These are phyloP conservation scores for Naegleria fowleri DNA, from an alignment of 208 protist species.

Conservation along the genomic window DNA sequence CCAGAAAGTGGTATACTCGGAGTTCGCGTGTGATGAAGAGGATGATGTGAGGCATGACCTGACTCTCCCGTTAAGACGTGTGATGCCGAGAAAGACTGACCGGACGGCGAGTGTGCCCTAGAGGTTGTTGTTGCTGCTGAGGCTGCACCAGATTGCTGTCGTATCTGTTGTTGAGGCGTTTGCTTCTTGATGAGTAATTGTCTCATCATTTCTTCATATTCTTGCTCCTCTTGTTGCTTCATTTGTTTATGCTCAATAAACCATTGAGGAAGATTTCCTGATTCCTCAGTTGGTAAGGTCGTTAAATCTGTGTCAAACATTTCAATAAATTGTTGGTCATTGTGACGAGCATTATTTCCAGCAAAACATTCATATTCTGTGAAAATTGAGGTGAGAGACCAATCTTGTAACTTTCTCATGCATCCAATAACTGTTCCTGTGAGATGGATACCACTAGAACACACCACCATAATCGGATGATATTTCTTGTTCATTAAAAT, in stretches of 20 bases:
- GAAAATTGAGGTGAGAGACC: conserved; percentile 63
- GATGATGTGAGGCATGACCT: not conserved
- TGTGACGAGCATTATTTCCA: conserved; percentile 77
- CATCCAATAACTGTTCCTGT: conserved; percentile 74
- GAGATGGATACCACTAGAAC: conserved; percentile 69
- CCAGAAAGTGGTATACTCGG: not conserved
- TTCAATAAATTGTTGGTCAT: conserved; percentile 93
- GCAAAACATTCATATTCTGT: conserved; percentile 71
- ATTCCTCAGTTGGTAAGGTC: not conserved
- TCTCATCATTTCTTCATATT: not conserved
- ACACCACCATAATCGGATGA: conserved; percentile 77
- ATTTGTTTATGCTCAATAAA: not conserved
- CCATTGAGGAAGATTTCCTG: not conserved
- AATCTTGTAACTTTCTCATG: conserved; percentile 70
- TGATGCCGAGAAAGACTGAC: not conserved
- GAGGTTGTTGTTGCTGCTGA: not conserved
- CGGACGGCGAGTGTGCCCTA: not conserved
- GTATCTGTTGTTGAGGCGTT: no score
- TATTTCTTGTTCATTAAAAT: conserved; percentile 64
- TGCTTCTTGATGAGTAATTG: not conserved
- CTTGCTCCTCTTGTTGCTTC: not conserved
- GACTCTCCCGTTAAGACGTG: not conserved
- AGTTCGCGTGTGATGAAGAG: not conserved
- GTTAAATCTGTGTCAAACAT: conserved; percentile 71
- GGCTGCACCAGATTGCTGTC: not conserved